Conservation (phyloP, 331 rosid species). For the Pyrus hybrid region DNA sequence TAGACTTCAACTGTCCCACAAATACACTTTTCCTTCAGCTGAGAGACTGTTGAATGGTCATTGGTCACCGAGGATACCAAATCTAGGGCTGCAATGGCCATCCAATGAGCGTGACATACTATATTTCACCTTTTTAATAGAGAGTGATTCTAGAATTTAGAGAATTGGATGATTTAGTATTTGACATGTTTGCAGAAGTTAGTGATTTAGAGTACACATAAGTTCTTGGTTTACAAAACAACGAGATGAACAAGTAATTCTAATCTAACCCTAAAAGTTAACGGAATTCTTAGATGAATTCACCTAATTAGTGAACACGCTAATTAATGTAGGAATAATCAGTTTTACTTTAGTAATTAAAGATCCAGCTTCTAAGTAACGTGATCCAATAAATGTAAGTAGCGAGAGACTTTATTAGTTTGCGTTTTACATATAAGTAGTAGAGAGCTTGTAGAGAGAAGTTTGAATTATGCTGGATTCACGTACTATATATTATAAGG, state of each 20-base stretch:
- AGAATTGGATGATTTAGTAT: too few relatives aligned
- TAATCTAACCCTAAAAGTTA: too few relatives aligned
- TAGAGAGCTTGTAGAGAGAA: background rate
- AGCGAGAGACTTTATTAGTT: too few relatives aligned
- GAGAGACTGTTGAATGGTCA: background rate
- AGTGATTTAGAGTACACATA: too few relatives aligned
- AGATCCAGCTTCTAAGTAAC: background rate
- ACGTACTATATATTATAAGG: background rate
- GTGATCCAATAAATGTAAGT: too few relatives aligned
- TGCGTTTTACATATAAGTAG: background rate
- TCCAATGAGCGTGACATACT: background rate
- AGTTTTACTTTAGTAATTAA: too few relatives aligned
- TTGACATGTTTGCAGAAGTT: too few relatives aligned
- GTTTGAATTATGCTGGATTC: background rate
- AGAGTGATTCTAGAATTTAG: too few relatives aligned
- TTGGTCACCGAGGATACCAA: background rate
- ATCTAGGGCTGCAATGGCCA: background rate
- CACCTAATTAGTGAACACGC: background rate
- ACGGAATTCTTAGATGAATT: too few relatives aligned
- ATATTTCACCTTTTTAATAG: background rate
- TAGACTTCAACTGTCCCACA: constrained; percentile 14
- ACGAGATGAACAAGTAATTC: too few relatives aligned
- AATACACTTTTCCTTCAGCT: background rate
- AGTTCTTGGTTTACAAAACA: too few relatives aligned
- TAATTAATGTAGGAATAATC: too few relatives aligned